Conservation (phyloP, 345 rosid species). For the Corchorus olitorius region DNA sequence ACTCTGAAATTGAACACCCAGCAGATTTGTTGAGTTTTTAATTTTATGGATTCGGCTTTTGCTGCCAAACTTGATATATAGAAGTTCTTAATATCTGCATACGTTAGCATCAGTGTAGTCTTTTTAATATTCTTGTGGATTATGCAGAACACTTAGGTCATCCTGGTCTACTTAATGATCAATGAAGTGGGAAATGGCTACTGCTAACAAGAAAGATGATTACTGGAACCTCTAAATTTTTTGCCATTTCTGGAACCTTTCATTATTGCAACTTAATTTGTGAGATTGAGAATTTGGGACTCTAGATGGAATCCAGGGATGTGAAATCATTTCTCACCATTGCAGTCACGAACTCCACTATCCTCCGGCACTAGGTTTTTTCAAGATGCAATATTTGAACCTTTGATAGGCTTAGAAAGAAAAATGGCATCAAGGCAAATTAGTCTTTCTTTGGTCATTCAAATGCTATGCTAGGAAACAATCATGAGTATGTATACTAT, state of each 20-base stretch:
- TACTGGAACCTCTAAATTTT: no score
- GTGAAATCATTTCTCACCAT: no score
- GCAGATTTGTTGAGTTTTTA: constrained; percentile 40
- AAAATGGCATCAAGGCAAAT: not conserved
- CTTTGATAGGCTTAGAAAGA: not conserved
- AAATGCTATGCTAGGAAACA: no score
- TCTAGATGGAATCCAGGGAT: no score
- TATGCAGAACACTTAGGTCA: not conserved
- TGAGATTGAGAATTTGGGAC: no score
- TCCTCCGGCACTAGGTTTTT: no score
- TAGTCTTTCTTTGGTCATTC: not conserved
- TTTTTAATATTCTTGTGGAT: not conserved
- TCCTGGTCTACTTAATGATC: not conserved
- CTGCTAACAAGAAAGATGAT: no score
- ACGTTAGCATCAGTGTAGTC: not conserved
- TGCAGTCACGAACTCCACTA: no score
- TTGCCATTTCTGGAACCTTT: no score
- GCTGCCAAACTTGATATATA: not conserved
- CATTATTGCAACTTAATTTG: no score
- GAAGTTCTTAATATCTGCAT: not conserved
- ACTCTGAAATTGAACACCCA: constrained; percentile 60
- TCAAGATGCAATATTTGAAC: not conserved
- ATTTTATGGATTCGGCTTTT: not conserved
- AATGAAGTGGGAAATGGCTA: no score
- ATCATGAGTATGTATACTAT: not conserved